A percentile compares a stretch with the other conserved stretches of the same genome.
Conservation (phyloP, 768 basidiomycete genomes). For the Lepiota venenata region DNA sequence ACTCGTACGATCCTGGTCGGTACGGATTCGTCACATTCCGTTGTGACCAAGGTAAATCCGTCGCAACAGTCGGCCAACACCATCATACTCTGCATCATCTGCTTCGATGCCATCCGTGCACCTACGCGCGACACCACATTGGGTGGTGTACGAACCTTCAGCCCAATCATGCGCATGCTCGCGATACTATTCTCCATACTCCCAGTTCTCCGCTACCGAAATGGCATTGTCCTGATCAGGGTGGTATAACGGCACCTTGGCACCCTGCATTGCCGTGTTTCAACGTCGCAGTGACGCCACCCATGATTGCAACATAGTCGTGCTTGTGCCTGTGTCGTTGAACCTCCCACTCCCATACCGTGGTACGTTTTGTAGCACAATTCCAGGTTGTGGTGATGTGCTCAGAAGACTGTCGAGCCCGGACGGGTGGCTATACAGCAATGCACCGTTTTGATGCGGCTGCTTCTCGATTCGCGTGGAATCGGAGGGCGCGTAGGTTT, state of each 20-base stretch:
- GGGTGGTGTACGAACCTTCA: not conserved
- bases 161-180: not conserved
- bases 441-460: conserved; percentile 62
- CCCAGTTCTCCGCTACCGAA: too few relatives aligned
- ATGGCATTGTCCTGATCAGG: not conserved
- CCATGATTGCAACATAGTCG: conserved; percentile 3
- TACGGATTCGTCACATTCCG: not conserved
- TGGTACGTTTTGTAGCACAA: conserved; percentile 39
- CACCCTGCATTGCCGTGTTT: not conserved
- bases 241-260: not conserved
- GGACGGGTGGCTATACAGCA: conserved; percentile 56
- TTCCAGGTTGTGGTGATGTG: conserved; percentile 53
- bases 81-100: not conserved
- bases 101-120: not conserved
- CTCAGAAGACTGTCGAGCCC: conserved; percentile 50
- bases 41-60: not conserved
- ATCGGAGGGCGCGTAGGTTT: conserved; percentile 12
- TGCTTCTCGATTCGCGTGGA: conserved; percentile 48
- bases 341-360: not conserved
- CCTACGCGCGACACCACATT: not conserved
- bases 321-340: not conserved
- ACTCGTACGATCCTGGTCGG: conserved; percentile 3
- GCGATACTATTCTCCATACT: not conserved
- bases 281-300: conserved; percentile 4
- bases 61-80: not conserved